Conservation (phyloP, 2,329 filamentous ascomycete genomes). For the Dothiorella sarmentorum region DNA sequence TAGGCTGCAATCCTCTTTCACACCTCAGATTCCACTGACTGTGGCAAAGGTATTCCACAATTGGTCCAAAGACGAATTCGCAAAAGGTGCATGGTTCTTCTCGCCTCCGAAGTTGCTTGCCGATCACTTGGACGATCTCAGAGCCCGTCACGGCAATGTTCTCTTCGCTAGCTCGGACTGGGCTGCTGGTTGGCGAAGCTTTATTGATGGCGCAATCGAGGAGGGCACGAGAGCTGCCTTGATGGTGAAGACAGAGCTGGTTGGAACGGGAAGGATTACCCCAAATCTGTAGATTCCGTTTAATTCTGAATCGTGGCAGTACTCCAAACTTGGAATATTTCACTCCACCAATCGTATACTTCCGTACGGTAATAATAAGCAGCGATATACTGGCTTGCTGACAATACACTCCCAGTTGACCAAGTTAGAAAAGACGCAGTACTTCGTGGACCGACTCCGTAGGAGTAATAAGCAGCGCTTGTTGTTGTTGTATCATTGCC, state of each 20-base stretch:
- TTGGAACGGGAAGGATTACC: background rate
- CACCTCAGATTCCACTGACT: background rate
- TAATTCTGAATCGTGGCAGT: too few species aligned
- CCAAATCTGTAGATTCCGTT: background rate
- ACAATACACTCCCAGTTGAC: too few species aligned
- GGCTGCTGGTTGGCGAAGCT: slow-evolving; percentile 50
- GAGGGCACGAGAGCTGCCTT: slow-evolving; percentile 41
- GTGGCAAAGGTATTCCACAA: slow-evolving; percentile 44
- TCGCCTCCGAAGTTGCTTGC: slow-evolving; percentile 37
- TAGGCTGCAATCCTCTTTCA: background rate
- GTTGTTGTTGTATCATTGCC: too few species aligned
- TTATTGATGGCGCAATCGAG: slow-evolving; percentile 51
- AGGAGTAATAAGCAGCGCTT: too few species aligned
- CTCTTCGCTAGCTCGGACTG: slow-evolving; percentile 50
- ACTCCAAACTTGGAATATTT: too few species aligned
- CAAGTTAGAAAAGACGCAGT: too few species aligned
- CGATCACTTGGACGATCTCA: slow-evolving; percentile 40
- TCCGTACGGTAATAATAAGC: too few species aligned
- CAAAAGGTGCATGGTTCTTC: slow-evolving; percentile 47
- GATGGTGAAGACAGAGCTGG: slow-evolving; percentile 24
- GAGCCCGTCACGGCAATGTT: slow-evolving; percentile 43
- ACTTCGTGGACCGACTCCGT: too few species aligned
- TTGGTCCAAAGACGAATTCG: slow-evolving; percentile 48
- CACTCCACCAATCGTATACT: too few species aligned
- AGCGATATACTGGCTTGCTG: too few species aligned